phyloP scores from a whole-genome alignment of 169 alveolate genomes.

The Plasmodium blacklocki region DNA sequence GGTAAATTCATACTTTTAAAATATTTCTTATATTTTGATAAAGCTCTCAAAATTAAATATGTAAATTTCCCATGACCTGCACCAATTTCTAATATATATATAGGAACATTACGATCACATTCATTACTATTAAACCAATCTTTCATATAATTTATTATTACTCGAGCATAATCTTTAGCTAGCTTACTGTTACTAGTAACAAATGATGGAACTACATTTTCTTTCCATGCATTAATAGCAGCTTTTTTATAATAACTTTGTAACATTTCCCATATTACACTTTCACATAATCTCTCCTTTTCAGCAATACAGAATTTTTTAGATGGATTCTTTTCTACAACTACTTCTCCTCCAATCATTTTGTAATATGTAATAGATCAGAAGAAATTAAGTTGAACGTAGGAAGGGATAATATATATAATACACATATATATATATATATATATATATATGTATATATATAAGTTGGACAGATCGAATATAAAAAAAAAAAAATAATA shows the following conservation, averaged over 20 bases:
- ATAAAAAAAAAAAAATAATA: background rate
- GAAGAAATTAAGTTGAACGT: background rate
- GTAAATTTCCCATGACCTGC: constrained; percentile 90
- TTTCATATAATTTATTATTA: constrained; percentile 84
- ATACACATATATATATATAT: background rate
- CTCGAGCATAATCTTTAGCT: constrained; percentile 87
- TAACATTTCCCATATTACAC: constrained; percentile 85
- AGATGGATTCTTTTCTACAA: constrained; percentile 86
- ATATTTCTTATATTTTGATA: constrained; percentile 79
- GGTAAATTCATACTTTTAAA: constrained; percentile 84
- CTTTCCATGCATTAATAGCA: constrained; percentile 89
- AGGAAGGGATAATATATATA: background rate
- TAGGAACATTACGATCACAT: constrained; percentile 77
- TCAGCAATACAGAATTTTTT: constrained; percentile 83
- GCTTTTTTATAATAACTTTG: constrained; percentile 84
- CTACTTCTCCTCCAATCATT: constrained; percentile 86
- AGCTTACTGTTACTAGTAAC: constrained; percentile 88
- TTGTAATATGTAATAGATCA: background rate
- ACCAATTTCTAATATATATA: constrained; percentile 85
- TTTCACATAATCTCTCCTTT: constrained; percentile 82
- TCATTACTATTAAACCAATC: constrained; percentile 80
- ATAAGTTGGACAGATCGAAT: background rate
- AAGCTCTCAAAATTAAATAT: constrained; percentile 84
- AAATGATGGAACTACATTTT: constrained; percentile 87
- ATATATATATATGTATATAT: constrained; percentile 6